Conservation (phyloP, 1,284 basidiomycete genomes). For the Tetrapyrgos nigripes region DNA sequence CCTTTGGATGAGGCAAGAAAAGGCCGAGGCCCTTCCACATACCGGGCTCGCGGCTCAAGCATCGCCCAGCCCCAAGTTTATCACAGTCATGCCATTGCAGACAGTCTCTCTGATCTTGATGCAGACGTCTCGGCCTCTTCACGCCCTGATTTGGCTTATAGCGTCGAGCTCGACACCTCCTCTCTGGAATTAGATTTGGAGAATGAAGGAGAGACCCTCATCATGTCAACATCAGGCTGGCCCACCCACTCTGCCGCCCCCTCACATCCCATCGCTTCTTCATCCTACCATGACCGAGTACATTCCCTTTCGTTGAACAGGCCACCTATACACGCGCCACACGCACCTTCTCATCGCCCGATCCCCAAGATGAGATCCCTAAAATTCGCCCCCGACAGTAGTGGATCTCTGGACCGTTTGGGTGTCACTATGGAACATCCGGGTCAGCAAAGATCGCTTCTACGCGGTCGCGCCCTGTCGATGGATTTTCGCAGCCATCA, state of each 20-base stretch:
- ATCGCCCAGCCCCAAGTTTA: background rate
- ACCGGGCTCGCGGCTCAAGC: too few relatives aligned
- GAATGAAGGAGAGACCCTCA: conserved; percentile 7
- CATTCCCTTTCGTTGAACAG: background rate
- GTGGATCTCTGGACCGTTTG: conserved; percentile 21
- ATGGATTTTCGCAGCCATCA: conserved; percentile 19
- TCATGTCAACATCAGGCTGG: background rate
- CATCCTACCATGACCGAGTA: background rate
- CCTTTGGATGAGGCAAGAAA: conserved; percentile 37
- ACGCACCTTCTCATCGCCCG: conserved; percentile 2
- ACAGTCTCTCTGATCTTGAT: conserved; percentile 5
- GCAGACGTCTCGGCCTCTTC: conserved; percentile 7
- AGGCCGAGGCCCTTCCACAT: conserved; percentile 12
- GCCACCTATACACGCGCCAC: background rate
- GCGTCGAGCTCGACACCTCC: conserved; percentile 4
- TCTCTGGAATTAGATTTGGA: conserved; percentile 8
- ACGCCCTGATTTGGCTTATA: conserved; percentile 3
- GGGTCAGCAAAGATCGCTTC: conserved; percentile 16
- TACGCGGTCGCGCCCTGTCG: conserved; percentile 18
- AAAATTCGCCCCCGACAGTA: conserved; percentile 17
- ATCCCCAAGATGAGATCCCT: conserved; percentile 18
- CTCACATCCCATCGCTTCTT: background rate
- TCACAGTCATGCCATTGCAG: background rate
- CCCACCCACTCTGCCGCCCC: background rate
- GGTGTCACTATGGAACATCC: conserved; percentile 26